These are phyloP conservation scores for Umbilicus rupestris DNA, from an alignment of 164 flowering plant genomes.

Conservation along the genomic window DNA sequence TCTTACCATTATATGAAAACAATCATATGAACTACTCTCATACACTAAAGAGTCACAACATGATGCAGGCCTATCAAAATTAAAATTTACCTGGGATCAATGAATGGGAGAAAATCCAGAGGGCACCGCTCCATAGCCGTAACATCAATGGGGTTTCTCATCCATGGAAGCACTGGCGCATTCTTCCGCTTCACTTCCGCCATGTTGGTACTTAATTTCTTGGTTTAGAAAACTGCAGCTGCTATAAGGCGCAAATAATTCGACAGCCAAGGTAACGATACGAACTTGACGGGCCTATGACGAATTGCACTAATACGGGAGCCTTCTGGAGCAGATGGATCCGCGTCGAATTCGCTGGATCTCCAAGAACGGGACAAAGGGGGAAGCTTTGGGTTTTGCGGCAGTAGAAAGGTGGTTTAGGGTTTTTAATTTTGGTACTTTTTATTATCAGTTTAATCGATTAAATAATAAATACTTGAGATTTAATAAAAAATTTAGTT, in stretches of 20 bases:
- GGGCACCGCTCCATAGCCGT: slow-evolving; percentile 32
- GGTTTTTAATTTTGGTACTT: no score
- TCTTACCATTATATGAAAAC: not conserved
- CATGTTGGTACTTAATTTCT: no score
- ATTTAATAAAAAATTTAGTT: no score
- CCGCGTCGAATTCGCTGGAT: no score
- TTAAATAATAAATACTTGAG: no score
- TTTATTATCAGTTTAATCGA: no score
- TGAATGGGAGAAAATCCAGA: slow-evolving; percentile 42
- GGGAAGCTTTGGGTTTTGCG: no score
- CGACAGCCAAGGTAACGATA: not conserved
- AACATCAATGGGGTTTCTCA: slow-evolving; percentile 75
- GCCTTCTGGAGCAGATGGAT: no score
- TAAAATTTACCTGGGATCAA: slow-evolving; percentile 48
- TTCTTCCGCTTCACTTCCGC: slow-evolving; percentile 25
- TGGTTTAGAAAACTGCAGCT: not conserved
- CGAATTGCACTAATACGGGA: not conserved
- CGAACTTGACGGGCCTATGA: not conserved
- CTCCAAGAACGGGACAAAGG: no score
- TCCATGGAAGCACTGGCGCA: slow-evolving; percentile 69
- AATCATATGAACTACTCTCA: not conserved
- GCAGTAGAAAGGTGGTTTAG: no score
- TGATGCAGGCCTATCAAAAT: no score
- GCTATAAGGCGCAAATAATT: not conserved
- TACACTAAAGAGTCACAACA: no score